phyloP scores from a whole-genome alignment of 73 alveolate species.

The Paramecium caudatum region DNA sequence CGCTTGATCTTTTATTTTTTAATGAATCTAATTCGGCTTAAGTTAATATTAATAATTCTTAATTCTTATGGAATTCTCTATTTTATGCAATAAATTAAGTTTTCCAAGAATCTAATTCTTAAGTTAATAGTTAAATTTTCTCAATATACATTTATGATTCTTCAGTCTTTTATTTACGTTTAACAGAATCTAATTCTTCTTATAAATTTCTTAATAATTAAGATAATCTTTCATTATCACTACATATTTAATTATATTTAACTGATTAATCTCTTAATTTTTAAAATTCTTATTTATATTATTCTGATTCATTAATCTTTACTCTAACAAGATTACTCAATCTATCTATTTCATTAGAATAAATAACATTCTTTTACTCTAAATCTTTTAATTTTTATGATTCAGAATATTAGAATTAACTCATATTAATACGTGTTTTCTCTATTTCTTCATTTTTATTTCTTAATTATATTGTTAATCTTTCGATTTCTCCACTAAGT shows the following conservation, averaged over 20 bases:
- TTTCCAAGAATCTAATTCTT: conserved; percentile 67
- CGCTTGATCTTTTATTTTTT: conserved; percentile 8
- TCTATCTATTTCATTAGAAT: conserved; percentile 67
- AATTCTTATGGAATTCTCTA: conserved; percentile 58
- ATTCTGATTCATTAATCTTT: conserved; percentile 49
- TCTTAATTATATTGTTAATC: not conserved
- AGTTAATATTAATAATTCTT: conserved; percentile 54
- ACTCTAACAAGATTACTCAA: conserved; percentile 13
- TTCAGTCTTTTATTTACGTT: conserved; percentile 10
- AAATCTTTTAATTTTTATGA: conserved; percentile 37
- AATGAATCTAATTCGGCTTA: conserved; percentile 63
- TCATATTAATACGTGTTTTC: not conserved
- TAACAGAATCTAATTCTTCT: conserved; percentile 29
- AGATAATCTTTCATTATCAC: conserved; percentile 46
- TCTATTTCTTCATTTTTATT: conserved; percentile 48
- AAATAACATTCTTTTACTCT: conserved; percentile 24
- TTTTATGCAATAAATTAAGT: conserved; percentile 1
- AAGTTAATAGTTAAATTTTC: not conserved
- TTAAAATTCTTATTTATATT: not conserved
- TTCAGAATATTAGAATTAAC: not conserved
- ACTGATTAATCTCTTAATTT: conserved; percentile 7
- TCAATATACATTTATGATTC: conserved; percentile 29
- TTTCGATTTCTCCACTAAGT: conserved; percentile 34
- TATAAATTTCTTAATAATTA: not conserved
- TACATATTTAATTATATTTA: not conserved